Evolutionary conservation across 1,139 yeast genomes (phyloP).

Genomic region (Casaregolazyma lundiana): DNA sequence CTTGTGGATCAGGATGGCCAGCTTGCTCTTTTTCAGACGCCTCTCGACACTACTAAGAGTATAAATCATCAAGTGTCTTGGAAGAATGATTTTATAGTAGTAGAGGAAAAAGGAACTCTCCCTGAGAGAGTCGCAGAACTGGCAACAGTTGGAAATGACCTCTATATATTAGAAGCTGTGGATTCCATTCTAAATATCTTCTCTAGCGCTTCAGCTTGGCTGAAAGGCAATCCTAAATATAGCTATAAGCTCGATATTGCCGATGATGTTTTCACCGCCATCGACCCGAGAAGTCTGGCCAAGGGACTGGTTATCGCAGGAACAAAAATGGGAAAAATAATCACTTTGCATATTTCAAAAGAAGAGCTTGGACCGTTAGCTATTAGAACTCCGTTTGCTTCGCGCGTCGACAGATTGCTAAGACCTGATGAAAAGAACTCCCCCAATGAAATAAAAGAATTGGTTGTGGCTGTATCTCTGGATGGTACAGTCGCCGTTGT

Average conservation of each 20-base stretch:
- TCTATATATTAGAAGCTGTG: background rate
- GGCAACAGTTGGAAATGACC: background rate
- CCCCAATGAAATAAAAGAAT: conserved; percentile 2
- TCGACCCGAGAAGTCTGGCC: background rate
- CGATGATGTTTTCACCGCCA: conserved; percentile 3
- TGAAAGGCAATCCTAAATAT: background rate
- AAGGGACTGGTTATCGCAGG: conserved; percentile 3
- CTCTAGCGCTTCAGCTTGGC: conserved; percentile 2
- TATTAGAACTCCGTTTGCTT: conserved; percentile 17
- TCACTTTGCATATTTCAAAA: conserved; percentile 5
- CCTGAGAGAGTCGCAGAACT: background rate
- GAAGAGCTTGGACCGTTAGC: conserved; percentile 10
- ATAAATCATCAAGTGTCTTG: conserved; percentile 13
- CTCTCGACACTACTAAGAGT: background rate
- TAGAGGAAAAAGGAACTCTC: conserved; percentile 7
- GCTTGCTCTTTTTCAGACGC: conserved; percentile 4
- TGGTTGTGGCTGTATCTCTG: conserved; percentile 20
- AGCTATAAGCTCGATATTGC: background rate
- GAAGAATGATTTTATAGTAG: conserved; percentile 6
- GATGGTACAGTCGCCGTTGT: conserved; percentile 21
- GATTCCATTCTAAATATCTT: background rate
- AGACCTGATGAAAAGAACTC: conserved; percentile 6
- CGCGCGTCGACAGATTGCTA: conserved; percentile 18
- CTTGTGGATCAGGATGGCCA: conserved; percentile 10
- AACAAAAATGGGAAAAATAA: conserved; percentile 1